These are phyloP conservation scores for Candida vaughaniae DNA, from an alignment of 805 yeast species.

Conservation along the genomic window DNA sequence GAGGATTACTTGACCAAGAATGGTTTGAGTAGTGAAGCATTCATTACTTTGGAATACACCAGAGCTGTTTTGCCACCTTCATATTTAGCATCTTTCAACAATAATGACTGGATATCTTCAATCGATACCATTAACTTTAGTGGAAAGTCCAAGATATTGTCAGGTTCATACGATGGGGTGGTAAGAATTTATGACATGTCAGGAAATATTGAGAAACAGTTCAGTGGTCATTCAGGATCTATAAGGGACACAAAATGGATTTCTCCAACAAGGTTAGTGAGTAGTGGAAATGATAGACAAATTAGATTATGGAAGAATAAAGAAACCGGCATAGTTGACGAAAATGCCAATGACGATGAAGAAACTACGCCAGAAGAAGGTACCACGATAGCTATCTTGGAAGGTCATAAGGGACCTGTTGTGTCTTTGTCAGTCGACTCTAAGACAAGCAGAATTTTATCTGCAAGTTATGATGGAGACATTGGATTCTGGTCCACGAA, in stretches of 20 bases:
- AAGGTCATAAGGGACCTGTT: conserved; percentile 90
- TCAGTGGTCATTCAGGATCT: conserved; percentile 86
- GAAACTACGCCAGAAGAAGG: conserved; percentile 54
- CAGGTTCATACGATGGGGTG: conserved; percentile 94
- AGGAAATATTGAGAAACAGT: conserved; percentile 77
- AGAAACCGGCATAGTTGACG: conserved; percentile 32
- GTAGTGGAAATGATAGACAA: conserved; percentile 88
- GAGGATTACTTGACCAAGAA: conserved; percentile 73
- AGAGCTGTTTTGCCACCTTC: conserved; percentile 94
- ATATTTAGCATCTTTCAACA: conserved; percentile 78
- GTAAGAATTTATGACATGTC: conserved; percentile 84
- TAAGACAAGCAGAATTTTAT: conserved; percentile 60
- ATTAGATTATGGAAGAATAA: conserved; percentile 82
- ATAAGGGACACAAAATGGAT: conserved; percentile 82
- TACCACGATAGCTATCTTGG: conserved; percentile 77
- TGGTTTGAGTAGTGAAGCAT: conserved; percentile 81
- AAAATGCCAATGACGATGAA: conserved; percentile 32
- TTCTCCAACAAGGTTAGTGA: conserved; percentile 68
- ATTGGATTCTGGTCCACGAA: conserved; percentile 89
- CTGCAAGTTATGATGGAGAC: conserved; percentile 79
- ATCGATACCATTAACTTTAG: conserved; percentile 51
- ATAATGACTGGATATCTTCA: conserved; percentile 95
- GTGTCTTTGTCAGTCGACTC: conserved; percentile 64
- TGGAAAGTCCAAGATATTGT: conserved; percentile 56
- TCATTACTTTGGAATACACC: conserved; percentile 81